phyloP scores from a whole-genome alignment of 208 protist species.

The Tritrichomonas musculus region DNA sequence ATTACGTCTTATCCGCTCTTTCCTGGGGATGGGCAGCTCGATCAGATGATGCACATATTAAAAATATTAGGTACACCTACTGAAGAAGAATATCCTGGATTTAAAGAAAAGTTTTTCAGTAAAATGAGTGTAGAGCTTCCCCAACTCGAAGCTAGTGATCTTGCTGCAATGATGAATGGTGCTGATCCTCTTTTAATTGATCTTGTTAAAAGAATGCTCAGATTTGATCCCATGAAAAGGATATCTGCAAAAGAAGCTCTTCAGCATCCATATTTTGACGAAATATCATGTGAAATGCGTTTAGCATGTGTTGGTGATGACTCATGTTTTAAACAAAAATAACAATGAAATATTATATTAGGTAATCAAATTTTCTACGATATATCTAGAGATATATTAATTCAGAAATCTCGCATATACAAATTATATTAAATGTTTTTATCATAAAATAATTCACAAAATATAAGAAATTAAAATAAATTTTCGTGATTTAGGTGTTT shows the following conservation, averaged over 20 bases:
- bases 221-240: constrained; percentile 62
- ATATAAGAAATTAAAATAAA: no score
- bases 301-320: no score
- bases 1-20: constrained; percentile 43
- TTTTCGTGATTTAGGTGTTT: no score
- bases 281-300: neutral
- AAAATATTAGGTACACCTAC: neutral
- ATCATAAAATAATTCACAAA: no score
- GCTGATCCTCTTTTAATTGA: neutral
- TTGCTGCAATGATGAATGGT: neutral
- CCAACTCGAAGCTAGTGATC: neutral
- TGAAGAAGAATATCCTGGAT: neutral
- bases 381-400: no score
- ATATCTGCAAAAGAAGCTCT: constrained; percentile 66
- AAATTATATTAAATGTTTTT: no score
- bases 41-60: constrained; percentile 43
- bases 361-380: no score
- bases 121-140: neutral
- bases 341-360: no score
- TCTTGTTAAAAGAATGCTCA: constrained; percentile 34
- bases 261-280: constrained; percentile 65
- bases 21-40: constrained; percentile 46
- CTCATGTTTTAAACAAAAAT: no score
- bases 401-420: no score
- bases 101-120: neutral